These are phyloP conservation scores for Bipolaris oryzae DNA, from an alignment of 2,329 filamentous ascomycete species.

Conservation along the genomic window DNA sequence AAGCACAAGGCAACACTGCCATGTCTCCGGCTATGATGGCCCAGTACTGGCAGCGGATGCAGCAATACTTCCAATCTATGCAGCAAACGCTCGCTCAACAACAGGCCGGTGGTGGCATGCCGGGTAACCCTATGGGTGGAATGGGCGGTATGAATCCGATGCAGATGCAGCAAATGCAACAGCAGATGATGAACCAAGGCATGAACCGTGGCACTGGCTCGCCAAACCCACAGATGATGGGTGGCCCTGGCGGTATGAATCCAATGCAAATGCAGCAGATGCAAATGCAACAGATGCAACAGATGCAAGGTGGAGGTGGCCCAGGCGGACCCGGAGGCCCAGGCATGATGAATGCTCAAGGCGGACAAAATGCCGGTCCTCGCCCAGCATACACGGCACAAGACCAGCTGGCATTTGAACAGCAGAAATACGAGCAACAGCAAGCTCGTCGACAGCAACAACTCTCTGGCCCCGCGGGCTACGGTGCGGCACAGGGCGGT, in stretches of 20 bases:
- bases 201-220: conserved; percentile 42
- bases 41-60: conserved; percentile 98
- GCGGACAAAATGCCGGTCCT: conserved; percentile 28
- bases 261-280: conserved; percentile 71
- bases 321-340: conserved; percentile 29
- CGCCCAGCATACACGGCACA: conserved; percentile 68
- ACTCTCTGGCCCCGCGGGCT: conserved; percentile 45
- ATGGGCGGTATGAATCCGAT: conserved; percentile 67
- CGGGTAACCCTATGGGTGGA: conserved; percentile 49
- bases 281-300: conserved; percentile 66
- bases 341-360: conserved; percentile 31
- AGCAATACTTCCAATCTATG: conserved; percentile 95
- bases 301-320: conserved; percentile 56
- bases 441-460: conserved; percentile 62
- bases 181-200: conserved; percentile 43
- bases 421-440: conserved; percentile 78
- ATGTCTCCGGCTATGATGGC: conserved; percentile 98
- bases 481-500: conserved; percentile 60
- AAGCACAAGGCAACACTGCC: conserved; percentile 53
- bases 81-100: conserved; percentile 79
- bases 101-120: conserved; percentile 48
- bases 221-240: conserved; percentile 45
- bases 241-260: conserved; percentile 65
- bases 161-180: conserved; percentile 51
- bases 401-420: conserved; percentile 76